A percentile compares a stretch with the other conserved stretches of the same genome.
These are phyloP conservation scores for Aegilops umbellulata DNA, from an alignment of 176 grass and related monocot species.

Conservation along the genomic window DNA sequence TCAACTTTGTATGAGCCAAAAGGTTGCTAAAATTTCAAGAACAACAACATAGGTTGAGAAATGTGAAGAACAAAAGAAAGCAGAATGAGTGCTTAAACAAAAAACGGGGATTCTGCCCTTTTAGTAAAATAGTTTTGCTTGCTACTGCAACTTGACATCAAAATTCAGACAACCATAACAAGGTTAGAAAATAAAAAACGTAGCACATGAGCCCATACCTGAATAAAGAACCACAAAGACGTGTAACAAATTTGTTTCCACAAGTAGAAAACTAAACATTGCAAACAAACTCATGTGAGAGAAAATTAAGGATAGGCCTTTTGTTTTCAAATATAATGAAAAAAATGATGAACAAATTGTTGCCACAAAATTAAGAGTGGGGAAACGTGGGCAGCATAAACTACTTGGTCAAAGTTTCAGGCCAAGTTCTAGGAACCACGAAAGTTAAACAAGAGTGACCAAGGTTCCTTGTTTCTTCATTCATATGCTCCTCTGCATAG, in stretches of 20 bases:
- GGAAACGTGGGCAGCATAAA: conserved; percentile 21
- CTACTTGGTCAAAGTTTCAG: background rate
- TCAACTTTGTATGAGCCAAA: background rate
- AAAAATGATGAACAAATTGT: background rate
- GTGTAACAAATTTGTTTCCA: background rate
- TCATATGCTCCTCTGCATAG: background rate
- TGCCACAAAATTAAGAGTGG: background rate
- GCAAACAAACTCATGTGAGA: conserved; percentile 13
- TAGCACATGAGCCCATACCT: background rate
- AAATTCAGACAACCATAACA: background rate
- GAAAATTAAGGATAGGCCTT: background rate
- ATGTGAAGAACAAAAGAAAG: conserved; percentile 19
- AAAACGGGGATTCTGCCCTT: background rate
- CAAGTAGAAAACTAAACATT: background rate
- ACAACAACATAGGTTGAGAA: background rate
- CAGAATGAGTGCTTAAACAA: conserved; percentile 5
- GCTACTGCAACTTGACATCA: background rate
- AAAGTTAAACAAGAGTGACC: background rate
- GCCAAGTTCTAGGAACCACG: background rate
- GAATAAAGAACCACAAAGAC: background rate
- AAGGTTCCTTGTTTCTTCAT: background rate
- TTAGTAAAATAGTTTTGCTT: background rate
- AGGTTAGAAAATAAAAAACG: background rate
- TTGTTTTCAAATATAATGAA: background rate
- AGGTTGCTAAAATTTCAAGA: conserved; percentile 3